Conservation (phyloP, 768 basidiomycete genomes). For the Lentinula boryana region DNA sequence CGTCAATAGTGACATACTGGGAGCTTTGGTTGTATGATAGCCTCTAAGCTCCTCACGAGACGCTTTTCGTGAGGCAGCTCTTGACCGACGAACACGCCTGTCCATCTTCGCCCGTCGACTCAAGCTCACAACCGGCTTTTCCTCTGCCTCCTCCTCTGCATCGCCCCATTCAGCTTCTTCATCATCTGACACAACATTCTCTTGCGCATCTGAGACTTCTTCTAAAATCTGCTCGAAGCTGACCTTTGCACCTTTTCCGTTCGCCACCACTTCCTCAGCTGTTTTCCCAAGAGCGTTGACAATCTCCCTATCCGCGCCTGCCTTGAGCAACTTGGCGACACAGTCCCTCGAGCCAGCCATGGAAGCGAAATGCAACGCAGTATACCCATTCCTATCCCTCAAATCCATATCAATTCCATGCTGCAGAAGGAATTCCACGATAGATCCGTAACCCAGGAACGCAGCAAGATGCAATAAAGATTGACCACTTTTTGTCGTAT, state of each 20-base stretch:
- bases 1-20: not conserved
- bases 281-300: conserved; percentile 70
- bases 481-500: conserved; percentile 67
- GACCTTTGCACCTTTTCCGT: not conserved
- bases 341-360: conserved; percentile 60
- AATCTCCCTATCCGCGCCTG: conserved; percentile 75
- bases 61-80: not conserved
- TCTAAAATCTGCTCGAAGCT: not conserved
- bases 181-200: conserved; percentile 11
- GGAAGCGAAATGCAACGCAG: conserved; percentile 83
- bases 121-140: conserved; percentile 15
- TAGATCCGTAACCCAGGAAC: conserved; percentile 67
- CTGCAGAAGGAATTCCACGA: conserved; percentile 66
- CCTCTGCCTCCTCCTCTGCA: conserved; percentile 58
- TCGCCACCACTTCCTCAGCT: conserved; percentile 45
- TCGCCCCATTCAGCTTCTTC: conserved; percentile 69
- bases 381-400: conserved; percentile 87
- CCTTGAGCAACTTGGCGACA: conserved; percentile 60
- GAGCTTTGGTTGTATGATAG: not conserved
- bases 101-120: conserved; percentile 21
- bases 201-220: not conserved
- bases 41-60: not conserved
- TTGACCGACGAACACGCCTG: not conserved
- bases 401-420: conserved; percentile 75
- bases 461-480: conserved; percentile 86